Conservation (phyloP, 2,329 filamentous ascomycete genomes). For the Talaromyces sp. region DNA sequence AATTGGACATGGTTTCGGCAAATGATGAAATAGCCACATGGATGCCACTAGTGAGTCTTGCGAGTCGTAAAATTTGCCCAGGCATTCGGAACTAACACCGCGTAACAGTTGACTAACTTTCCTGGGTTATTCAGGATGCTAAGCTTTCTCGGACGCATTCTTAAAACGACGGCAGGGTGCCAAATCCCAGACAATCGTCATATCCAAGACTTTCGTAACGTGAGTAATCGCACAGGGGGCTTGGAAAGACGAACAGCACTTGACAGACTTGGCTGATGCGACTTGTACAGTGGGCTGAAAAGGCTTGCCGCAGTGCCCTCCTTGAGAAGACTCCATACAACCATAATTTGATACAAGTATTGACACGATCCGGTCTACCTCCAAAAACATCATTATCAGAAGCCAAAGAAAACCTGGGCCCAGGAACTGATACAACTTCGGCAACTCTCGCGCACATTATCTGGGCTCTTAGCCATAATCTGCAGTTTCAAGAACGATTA, state of each 20-base stretch:
- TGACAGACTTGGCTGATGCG: neutral
- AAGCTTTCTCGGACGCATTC: neutral
- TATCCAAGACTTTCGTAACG: neutral
- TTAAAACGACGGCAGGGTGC: neutral
- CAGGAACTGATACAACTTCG: constrained; percentile 10
- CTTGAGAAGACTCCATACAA: neutral
- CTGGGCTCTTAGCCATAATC: neutral
- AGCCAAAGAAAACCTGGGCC: constrained; percentile 6
- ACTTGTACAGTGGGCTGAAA: constrained; percentile 2
- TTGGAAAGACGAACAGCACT: too few relatives aligned
- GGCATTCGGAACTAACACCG: too few relatives aligned
- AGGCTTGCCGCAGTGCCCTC: neutral
- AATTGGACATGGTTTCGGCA: neutral
- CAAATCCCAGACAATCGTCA: neutral
- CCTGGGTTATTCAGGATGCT: neutral
- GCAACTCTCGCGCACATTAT: constrained; percentile 9
- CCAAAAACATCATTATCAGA: neutral
- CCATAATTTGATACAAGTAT: neutral
- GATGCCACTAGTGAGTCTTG: constrained; percentile 8
- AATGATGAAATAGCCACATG: constrained; percentile 2
- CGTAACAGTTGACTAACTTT: neutral
- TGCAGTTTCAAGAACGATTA: neutral
- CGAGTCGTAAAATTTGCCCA: too few relatives aligned
- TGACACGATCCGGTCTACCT: constrained; percentile 3
- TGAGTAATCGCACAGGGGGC: neutral